Base-by-base conservation (phyloP, 306 rosid genomes). In the Canavalia gladiata region DNA sequence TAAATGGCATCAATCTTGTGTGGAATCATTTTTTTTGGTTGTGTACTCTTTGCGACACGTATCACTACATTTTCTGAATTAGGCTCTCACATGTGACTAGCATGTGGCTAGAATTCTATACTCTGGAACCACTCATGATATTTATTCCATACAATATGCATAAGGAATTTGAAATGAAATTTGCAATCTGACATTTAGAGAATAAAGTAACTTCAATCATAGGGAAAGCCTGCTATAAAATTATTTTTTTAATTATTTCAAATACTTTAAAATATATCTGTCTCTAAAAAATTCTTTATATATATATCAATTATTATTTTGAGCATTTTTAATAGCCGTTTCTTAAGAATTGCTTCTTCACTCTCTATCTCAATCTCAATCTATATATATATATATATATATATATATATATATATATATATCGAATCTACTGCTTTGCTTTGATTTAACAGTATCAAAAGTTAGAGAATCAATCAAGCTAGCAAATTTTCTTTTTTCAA, bases 121-220 rank as follows among this genome's bases (percentile, higher is more conserved):
- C 39, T 18, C 69, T 30, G 1, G 49, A 7, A 50, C 12, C 30
- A 10, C 57, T 76, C 30, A 10, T 69, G 83, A 9, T 29, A 12
- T 80, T 35, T 49, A 35, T 71, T 66, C 47, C 41, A 43, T 37
- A 7, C 76, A 78, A 70, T 41, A 7, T 29, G 76, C 8, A 6
- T 31, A 71, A 69, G 70, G 80, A 56, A 74, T 50, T 42, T 49
- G 4, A 37, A 1, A 33, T 72, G 25, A 77, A 83, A 59, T 41
- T 56, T 70, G 62, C 25, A 13, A 66, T 49, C 8, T 30, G 82
- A 39, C 71, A 8, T 54, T 0, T 30, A 13, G 55, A 46, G 79
- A 76, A 80, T 69, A 75, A 62, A 50, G 62, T 2, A 34, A 28
- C 33, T 13, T 9, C 11, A 35, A 59, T 59, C 25, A 58, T 28